Evolutionary conservation across 2,329 filamentous ascomycete genomes (phyloP), one percentile per base, ranked within the genome.

Genomic region (Neurospora crassa): DNA sequence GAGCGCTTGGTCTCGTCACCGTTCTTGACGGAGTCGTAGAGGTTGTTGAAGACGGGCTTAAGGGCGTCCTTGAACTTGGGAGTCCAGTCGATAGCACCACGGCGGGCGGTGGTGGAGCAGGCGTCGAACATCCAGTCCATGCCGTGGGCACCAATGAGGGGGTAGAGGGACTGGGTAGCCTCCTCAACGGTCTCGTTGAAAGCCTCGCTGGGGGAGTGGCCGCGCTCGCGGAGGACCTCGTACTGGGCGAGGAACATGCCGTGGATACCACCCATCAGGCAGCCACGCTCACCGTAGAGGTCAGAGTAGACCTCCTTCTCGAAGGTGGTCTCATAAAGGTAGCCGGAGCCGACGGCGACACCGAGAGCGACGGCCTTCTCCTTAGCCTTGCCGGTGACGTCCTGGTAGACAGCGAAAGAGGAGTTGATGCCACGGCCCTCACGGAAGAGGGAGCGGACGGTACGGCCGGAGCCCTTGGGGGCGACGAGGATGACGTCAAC

Each of bases 91-190:
- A 99, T 97, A 85, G 96, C 96, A 84, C 96, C 96, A 82, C 96
- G 94, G 81, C 96, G 93, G 81, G 96, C 96, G 72, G 96, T 99
- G 82, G 96, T 99, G 75, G 95, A 98, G 92, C 96, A 99, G 77
- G 96, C 96, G 83, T 95, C 94, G 88, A 96, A 99, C 96, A 99
- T 99, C 94, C 96, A 99, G 88, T 99, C 96, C 96, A 99, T 98
- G 81, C 96, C 96, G 86, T 98, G 92, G 85, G 89, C 90, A 81
- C 95, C 96, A 80, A 99, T 99, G 81, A 99, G 89, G 76, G 96
- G 96, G 89, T 99, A 99, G 81, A 99, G 88, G 77, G 90, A 93
- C 89, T 99, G 96, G 70, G 96, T 99, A 76, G 96, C 96, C 89
- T 99, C 96, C 89, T 99, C 96, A 77, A 99, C 96, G 77, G 96